Evolutionary conservation across 2,329 filamentous ascomycete genomes (phyloP), one percentile per base, ranked within the genome.

Genomic region (Cladophialophora bantiana): DNA sequence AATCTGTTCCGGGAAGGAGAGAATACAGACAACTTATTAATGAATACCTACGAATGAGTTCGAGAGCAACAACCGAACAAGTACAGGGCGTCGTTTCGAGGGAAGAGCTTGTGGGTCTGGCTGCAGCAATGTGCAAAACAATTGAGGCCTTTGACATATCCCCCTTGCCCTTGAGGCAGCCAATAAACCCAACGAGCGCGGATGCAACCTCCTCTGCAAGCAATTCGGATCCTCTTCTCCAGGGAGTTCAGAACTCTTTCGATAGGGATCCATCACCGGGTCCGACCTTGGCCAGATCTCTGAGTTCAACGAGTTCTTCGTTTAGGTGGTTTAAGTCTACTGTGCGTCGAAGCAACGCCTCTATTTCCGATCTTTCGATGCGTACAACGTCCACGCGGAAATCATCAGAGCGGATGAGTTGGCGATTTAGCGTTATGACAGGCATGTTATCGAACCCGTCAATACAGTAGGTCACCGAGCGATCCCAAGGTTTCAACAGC

Each of bases 361-460:
- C 40, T 7, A 26, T 20, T 48, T 59, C 57, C 2, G 4, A 34
- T 4, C 13, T 34, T 12, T 59, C 57, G 2, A 34, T 40, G 15
- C 3, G 32, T 7, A 59, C 57, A 20, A 20, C 26, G 15, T 50
- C 57, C 13, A 59, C 40, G 35, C 38, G 40, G 7, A 36, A 4
- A 20, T 26, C 26, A 34, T 48, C 40, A 12, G 57, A 35, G 38
- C 31, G 13, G 12, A 50, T 50, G 57, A 36, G 40, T 26, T 59
- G 57, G 57, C n/a, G 7, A 12, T 59, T 48, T 20, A 48, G 57
- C 15, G 7, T 10, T 9, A 40, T 26, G 2, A 59, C 57, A 5
- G 40, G 57, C 40, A 35, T 59, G 20, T 10, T 20, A 7, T 59
- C 57, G 40, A 12, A 59, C 20, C 15, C 40, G 15, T 59, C 57